These are phyloP conservation scores for Pseudogymnoascus sp. DNA, from an alignment of 2,329 filamentous ascomycete genomes.

Conservation along the genomic window DNA sequence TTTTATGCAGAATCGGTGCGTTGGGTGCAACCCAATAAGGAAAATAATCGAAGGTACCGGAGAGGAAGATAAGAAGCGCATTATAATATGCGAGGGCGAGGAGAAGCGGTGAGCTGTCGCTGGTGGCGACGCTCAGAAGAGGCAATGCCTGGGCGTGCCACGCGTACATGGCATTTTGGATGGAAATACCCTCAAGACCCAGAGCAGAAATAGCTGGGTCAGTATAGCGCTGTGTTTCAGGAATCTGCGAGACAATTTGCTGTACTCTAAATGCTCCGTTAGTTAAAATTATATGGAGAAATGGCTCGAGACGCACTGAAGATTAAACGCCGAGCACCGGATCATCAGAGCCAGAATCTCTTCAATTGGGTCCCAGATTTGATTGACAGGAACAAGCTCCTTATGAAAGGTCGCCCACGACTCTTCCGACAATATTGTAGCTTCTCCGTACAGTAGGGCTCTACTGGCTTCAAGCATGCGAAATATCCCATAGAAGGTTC, in stretches of 20 bases:
- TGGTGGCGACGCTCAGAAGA: neutral
- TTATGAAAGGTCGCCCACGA: conserved; percentile 15
- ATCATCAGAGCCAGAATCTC: conserved; percentile 20
- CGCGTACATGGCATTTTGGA: conserved; percentile 13
- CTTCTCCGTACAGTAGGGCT: conserved; percentile 17
- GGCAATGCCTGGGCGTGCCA: conserved; percentile 13
- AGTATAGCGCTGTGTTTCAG: neutral
- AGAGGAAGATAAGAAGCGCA: conserved; percentile 21
- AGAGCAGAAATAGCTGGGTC: neutral
- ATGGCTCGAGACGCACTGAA: conserved; percentile 11
- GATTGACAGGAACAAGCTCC: conserved; percentile 13
- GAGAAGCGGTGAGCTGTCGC: neutral
- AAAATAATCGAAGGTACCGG: conserved; percentile 20
- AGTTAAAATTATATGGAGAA: neutral
- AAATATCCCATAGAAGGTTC: conserved; percentile 20
- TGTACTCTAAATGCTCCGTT: neutral
- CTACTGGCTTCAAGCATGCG: conserved; percentile 22
- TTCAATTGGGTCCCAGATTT: conserved; percentile 21
- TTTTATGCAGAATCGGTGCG: conserved; percentile 9
- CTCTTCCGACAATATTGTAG: conserved; percentile 16
- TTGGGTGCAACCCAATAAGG: conserved; percentile 12
- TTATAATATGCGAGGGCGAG: conserved; percentile 19
- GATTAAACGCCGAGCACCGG: conserved; percentile 13
- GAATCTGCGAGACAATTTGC: neutral
- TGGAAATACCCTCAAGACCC: conserved; percentile 12